Evolutionary conservation across 768 basidiomycete species (phyloP), one percentile per base, ranked within the genome.

Genomic region (Goffeauzyma gilvescens): DNA sequence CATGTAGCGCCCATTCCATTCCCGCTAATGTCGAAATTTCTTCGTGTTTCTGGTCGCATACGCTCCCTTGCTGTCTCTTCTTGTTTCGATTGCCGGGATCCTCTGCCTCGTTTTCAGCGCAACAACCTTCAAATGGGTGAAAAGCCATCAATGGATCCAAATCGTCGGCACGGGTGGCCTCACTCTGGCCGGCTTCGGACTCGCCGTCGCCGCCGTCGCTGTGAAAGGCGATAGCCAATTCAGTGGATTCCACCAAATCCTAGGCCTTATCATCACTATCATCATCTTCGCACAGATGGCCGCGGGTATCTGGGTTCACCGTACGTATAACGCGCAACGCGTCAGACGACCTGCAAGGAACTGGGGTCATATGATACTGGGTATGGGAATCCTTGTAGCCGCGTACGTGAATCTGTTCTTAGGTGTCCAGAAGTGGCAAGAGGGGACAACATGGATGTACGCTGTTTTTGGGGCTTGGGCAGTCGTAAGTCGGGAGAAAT

Each of bases 401-500:
- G 36, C 36, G 20, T 24, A 31, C 18, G 44, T 32, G 1, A 36
- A 32, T 4, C 23, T 45, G 3, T 2, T 14, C 7, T 23, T 32
- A n/a, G 44, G 44, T 2, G 25, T 45, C n/a, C 5, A 21, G 18
- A 25, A 24, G n/a, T 45, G 15, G 5, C 21, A 23, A 4, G 27
- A 21, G 22, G 4, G 13, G 18, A n/a, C n/a, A n/a, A 28, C 8
- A 17, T 45, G 44, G 44, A 28, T 23, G 44, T 21, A 21, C 5
- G 30, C 38, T 22, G 14, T 20, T 2, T 45, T 18, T 28, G 38
- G 36, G 36, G 27, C 32, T 6, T 45, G 44, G 44, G 25, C 33
- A 4, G 44, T 25, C 8, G 44, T 45, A 24, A 35, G 44, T 45
- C 28, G n/a, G n/a, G n/a, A n/a, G n/a, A n/a, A n/a, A n/a, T n/a